Conservation (phyloP, 345 rosid genomes). For the Nephelium lappaceum region DNA sequence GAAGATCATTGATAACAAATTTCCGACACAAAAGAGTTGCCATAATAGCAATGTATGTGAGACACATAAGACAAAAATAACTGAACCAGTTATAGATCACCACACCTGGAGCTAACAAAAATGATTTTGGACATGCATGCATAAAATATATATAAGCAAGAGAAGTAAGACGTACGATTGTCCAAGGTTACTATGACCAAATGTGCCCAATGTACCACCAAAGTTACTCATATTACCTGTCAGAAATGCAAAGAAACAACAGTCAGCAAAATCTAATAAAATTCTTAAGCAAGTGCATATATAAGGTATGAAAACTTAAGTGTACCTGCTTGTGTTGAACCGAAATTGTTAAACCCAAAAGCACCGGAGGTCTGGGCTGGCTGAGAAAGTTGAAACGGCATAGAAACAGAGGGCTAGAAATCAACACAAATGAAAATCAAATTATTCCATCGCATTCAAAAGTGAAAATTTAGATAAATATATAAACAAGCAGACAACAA, state of each 20-base stretch:
- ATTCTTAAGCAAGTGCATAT: constrained; percentile 11
- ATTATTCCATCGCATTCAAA: constrained; percentile 7
- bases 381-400: constrained; percentile 53
- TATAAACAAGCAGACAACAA: neutral
- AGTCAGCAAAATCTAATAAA: constrained; percentile 11
- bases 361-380: constrained; percentile 52
- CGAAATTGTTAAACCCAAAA: constrained; percentile 54
- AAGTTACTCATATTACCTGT: constrained; percentile 42
- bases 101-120: constrained; percentile 2
- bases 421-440: constrained; percentile 9
- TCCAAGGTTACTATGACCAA: constrained; percentile 53
- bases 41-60: too few relatives aligned
- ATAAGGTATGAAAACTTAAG: neutral
- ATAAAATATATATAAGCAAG: neutral
- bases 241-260: constrained; percentile 26
- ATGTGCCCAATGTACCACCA: constrained; percentile 49
- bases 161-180: constrained; percentile 50
- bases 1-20: neutral
- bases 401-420: constrained; percentile 47
- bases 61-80: neutral
- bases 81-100: neutral
- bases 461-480: neutral
- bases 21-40: neutral
- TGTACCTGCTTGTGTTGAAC: constrained; percentile 63
- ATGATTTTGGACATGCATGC: neutral